A percentile compares a stretch with the other conserved stretches of the same genome.
phyloP scores from a whole-genome alignment of 2,329 filamentous ascomycete species.

The Colletotrichum simmondsii region DNA sequence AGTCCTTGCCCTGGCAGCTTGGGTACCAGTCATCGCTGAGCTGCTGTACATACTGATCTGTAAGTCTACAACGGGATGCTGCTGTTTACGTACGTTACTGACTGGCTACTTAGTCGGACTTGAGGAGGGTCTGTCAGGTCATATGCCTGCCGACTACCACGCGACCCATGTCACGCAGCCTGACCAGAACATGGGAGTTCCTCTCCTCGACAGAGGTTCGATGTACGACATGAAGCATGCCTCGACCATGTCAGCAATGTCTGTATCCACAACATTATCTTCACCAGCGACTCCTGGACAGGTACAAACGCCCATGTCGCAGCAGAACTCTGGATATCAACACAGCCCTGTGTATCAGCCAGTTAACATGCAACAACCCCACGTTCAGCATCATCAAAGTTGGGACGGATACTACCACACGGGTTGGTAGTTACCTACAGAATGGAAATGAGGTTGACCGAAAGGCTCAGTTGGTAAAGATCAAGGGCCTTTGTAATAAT shows the following conservation, averaged over 20 bases:
- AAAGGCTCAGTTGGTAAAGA: too few species aligned
- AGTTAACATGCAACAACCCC: conserved; percentile 4
- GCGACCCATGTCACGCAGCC: conserved; percentile 6
- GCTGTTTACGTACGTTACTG: not conserved
- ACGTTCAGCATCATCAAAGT: not conserved
- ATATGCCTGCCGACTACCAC: conserved; percentile 30
- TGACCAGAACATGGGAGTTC: conserved; percentile 9
- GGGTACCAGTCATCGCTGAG: conserved; percentile 43
- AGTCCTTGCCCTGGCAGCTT: conserved; percentile 42
- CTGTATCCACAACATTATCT: not conserved
- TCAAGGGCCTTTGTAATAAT: not conserved
- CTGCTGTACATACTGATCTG: conserved; percentile 40
- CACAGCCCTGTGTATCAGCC: not conserved
- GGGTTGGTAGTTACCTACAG: too few species aligned
- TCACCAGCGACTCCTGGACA: not conserved
- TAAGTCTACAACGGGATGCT: conserved; percentile 27
- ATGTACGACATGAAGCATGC: conserved; percentile 5
- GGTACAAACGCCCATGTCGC: not conserved
- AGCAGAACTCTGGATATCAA: not conserved
- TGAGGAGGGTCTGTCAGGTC: conserved; percentile 29
- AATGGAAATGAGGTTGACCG: too few species aligned
- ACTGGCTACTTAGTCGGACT: conserved; percentile 3
- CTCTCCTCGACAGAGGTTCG: conserved; percentile 14
- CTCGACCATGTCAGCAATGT: not conserved
- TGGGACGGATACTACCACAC: conserved; percentile 14